Base-by-base conservation (phyloP, 148 eudicot genomes). In the Bassia scoparia region DNA sequence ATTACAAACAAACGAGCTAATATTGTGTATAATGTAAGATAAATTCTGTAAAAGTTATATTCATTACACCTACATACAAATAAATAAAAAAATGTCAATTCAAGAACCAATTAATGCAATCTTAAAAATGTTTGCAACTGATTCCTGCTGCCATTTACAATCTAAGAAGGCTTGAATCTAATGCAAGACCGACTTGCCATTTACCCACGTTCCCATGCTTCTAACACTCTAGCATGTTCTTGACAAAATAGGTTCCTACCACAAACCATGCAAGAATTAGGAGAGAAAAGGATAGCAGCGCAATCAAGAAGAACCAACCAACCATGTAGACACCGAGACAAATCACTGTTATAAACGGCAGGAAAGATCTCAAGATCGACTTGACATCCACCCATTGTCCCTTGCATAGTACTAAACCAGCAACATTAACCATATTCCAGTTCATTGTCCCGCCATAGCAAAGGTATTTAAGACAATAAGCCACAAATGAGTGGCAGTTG, bases 361-460 rank as follows among this genome's bases (percentile, higher is more conserved):
- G 64, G 77, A 95, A 89, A 17, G 97, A 87, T 33, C 90, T 80
- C 20, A 88, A 41, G 49, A 95, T 71, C 3, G 97, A 83, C 70
- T 64, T 75, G 53, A 38, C 27, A 73, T 88, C 86, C 14, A 91
- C 93, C 97, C 98, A 95, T 18, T 54, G 69, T 60, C 93, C 98
- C 69, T 86, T 89, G 61, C 66, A 82, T 30, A 91, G 77, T 64
- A 91, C 49, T 27, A 95, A 85, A 52, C 80, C 82, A 0, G 86
- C 98, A 23, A 95, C 83, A 41, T 84, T 83, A 5, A 95, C 69
- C 93, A 95, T 86, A 81, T 91, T 91, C 98, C 98, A 95, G 37
- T 72, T 75, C 93, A 91, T 83, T 20, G 97, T 86, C 24, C 90
- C 96, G 6, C 82, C 89, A 75, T 89, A 91, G 77, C 88, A 84